Conservation (phyloP, 306 rosid species). For the Bauhinia variegata region DNA sequence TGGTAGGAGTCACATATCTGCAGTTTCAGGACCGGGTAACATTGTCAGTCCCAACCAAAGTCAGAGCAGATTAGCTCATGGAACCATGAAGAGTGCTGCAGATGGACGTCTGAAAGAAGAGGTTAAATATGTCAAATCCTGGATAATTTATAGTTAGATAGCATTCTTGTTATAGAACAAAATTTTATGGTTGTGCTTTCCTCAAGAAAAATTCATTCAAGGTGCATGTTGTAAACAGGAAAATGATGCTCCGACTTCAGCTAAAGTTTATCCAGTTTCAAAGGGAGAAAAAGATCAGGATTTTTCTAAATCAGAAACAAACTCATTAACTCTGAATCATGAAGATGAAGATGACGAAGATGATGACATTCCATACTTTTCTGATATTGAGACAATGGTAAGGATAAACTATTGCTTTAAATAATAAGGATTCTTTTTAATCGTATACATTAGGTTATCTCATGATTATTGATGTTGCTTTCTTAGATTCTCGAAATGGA, state of each 20-base stretch:
- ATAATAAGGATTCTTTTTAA: slow-evolving; percentile 1
- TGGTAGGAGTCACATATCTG: slow-evolving; percentile 40
- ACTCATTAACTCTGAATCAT: slow-evolving; percentile 31
- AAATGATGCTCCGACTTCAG: slow-evolving; percentile 40
- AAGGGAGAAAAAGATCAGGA: slow-evolving; percentile 37
- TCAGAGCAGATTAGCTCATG: slow-evolving; percentile 44
- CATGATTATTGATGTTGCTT: slow-evolving; percentile 36
- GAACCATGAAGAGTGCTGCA: slow-evolving; percentile 43
- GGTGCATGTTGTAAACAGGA: slow-evolving; percentile 55
- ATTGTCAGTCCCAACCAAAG: slow-evolving; percentile 33
- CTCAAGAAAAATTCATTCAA: slow-evolving; percentile 37
- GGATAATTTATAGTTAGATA: slow-evolving; percentile 23
- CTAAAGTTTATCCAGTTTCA: slow-evolving; percentile 38
- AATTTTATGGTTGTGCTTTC: slow-evolving; percentile 31
- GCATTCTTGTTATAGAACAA: slow-evolving; percentile 30
- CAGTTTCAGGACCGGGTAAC: slow-evolving; percentile 51
- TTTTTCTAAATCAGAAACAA: slow-evolving; percentile 48
- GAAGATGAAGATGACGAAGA: slow-evolving; percentile 43
- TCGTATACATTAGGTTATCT: slow-evolving; percentile 25
- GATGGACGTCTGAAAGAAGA: slow-evolving; percentile 48
- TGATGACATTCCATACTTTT: slow-evolving; percentile 57
- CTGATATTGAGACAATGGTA: slow-evolving; percentile 81
- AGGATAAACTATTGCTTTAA: slow-evolving; percentile 26
- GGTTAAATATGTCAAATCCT: slow-evolving; percentile 48
- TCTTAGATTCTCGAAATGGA: slow-evolving; percentile 90